Evolutionary conservation across 805 yeast species (phyloP).

Genomic region (Ascoidea asiatica): DNA sequence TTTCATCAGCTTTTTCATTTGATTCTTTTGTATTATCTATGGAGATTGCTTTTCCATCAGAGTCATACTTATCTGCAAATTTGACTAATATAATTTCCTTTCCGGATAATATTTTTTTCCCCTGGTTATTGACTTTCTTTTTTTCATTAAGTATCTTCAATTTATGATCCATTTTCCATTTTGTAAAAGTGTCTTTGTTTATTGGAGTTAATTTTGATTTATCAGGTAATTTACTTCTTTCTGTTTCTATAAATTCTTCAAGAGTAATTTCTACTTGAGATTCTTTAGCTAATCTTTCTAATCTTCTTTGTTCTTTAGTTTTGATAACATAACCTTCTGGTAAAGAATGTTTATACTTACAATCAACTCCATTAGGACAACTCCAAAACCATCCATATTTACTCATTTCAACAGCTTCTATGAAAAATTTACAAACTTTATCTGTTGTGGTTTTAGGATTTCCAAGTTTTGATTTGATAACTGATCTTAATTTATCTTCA

Average conservation of each 20-base stretch:
- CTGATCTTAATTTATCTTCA: constrained; percentile 83
- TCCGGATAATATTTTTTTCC: constrained; percentile 46
- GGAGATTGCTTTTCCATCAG: constrained; percentile 32
- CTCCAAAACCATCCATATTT: constrained; percentile 99
- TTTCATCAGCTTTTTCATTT: constrained; percentile 18
- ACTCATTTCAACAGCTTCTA: constrained; percentile 93
- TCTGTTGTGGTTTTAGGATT: constrained; percentile 91
- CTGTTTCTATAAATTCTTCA: constrained; percentile 93
- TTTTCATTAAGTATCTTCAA: constrained; percentile 36
- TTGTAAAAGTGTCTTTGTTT: constrained; percentile 61
- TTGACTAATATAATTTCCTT: constrained; percentile 53
- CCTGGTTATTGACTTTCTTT: constrained; percentile 23
- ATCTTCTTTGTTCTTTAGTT: constrained; percentile 88
- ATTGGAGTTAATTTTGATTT: constrained; percentile 68
- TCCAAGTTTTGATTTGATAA: constrained; percentile 85
- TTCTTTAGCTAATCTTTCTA: constrained; percentile 77
- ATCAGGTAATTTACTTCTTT: constrained; percentile 71
- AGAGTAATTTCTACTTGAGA: constrained; percentile 80
- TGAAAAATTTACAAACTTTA: constrained; percentile 83
- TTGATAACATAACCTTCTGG: constrained; percentile 96
- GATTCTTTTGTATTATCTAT: constrained; percentile 34
- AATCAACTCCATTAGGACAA: constrained; percentile 91
- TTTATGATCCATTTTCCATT: constrained; percentile 69
- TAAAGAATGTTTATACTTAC: constrained; percentile 89
- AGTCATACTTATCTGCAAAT: constrained; percentile 39